These are phyloP conservation scores for Apophysomyces variabilis DNA, from an alignment of 371 early-diverging fungal genomes.

Conservation along the genomic window DNA sequence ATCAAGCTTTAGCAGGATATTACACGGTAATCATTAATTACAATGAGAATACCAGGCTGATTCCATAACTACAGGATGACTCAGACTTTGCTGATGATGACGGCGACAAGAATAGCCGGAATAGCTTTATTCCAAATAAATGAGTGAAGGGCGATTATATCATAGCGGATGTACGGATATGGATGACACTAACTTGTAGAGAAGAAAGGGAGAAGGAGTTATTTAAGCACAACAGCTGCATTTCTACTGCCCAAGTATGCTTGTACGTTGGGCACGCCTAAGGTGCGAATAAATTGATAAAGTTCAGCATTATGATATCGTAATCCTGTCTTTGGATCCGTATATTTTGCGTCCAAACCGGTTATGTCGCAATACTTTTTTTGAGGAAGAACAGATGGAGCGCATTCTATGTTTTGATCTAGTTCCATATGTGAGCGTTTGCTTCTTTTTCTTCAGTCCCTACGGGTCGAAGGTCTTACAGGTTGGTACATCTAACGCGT, in stretches of 20 bases:
- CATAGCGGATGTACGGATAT: not conserved
- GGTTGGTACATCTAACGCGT: constrained; percentile 70
- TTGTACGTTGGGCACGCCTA: constrained; percentile 82
- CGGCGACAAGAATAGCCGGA: not conserved
- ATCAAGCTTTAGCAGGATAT: constrained; percentile 22
- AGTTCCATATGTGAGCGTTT: not conserved
- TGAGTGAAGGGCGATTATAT: constrained; percentile 18
- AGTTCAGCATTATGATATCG: constrained; percentile 85
- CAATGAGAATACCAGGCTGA: not conserved
- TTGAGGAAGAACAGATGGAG: constrained; percentile 82
- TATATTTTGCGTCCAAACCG: constrained; percentile 82
- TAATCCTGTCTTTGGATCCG: constrained; percentile 87
- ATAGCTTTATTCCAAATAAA: not conserved
- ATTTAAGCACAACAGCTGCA: constrained; percentile 78
- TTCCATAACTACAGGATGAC: constrained; percentile 15
- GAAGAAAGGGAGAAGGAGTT: constrained; percentile 5
- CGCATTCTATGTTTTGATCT: constrained; percentile 85
- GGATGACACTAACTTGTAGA: not conserved
- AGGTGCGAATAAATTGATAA: constrained; percentile 75
- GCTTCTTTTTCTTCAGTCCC: constrained; percentile 12
- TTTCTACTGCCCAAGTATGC: constrained; percentile 79
- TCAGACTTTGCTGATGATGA: constrained; percentile 19
- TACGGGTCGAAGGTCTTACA: constrained; percentile 41
- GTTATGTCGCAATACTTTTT: constrained; percentile 94
- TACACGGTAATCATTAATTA: constrained; percentile 17